Conservation (phyloP, 495 filamentous ascomycete species). For the Aspergillus carlsbadensis region DNA sequence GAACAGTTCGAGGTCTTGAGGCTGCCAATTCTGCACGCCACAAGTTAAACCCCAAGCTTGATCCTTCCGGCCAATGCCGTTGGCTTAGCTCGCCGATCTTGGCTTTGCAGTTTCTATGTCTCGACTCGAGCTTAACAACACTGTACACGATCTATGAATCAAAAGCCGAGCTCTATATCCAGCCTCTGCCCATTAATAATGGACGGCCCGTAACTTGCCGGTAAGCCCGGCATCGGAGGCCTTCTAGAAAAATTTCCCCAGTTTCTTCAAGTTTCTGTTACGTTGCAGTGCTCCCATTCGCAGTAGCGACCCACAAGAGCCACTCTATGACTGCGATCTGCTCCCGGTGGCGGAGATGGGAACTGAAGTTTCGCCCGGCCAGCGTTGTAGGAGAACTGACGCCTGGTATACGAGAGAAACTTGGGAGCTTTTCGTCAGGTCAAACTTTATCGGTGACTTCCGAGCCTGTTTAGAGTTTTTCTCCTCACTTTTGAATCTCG, state of each 20-base stretch:
- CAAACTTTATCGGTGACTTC: too few relatives aligned
- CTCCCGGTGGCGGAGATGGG: slow-evolving; percentile 3
- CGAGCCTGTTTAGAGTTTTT: neutral
- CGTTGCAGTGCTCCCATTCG: slow-evolving; percentile 1
- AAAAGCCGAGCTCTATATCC: too few relatives aligned
- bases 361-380: too few relatives aligned
- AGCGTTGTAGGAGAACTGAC: neutral
- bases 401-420: neutral
- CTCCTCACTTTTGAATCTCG: neutral
- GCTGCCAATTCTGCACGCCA: slow-evolving; percentile 1
- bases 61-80: neutral
- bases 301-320: neutral
- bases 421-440: neutral
- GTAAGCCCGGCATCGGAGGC: slow-evolving; percentile 6
- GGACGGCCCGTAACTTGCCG: neutral
- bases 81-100: neutral
- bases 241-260: slow-evolving; percentile 7
- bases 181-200: neutral
- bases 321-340: neutral
- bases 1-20: neutral
- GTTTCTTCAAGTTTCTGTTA: slow-evolving; percentile 6
- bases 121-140: too few relatives aligned
- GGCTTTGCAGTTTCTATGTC: neutral
- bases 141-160: too few relatives aligned
- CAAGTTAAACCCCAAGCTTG: slow-evolving; percentile 4